phyloP scores from a whole-genome alignment of 768 basidiomycete species.

The Boletus tomentosulus region DNA sequence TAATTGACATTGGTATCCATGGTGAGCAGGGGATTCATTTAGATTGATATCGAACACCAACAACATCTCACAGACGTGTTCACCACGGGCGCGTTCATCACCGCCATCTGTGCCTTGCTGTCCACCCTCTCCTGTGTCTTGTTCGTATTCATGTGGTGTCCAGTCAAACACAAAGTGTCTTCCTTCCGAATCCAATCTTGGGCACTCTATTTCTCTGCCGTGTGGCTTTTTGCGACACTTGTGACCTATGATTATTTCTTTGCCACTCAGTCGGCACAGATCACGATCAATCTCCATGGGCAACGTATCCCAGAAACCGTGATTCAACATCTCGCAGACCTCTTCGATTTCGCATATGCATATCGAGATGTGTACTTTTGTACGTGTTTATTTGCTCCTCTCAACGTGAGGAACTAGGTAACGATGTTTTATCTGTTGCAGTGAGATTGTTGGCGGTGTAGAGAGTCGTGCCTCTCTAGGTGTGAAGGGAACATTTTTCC shows the following conservation, averaged over 20 bases:
- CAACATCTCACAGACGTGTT: slow-evolving; percentile 35
- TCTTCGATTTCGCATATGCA: slow-evolving; percentile 38
- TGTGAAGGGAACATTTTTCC: too few relatives aligned
- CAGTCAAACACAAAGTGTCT: not conserved
- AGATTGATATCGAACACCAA: not conserved
- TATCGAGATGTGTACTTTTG: slow-evolving; percentile 47
- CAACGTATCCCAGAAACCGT: slow-evolving; percentile 33
- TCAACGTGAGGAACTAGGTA: not conserved
- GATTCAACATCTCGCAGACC: slow-evolving; percentile 34
- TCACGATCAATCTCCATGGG: slow-evolving; percentile 40
- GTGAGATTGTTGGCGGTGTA: slow-evolving; percentile 48
- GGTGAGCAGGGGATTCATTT: slow-evolving; percentile 2
- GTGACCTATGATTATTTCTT: slow-evolving; percentile 46
- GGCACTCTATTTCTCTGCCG: slow-evolving; percentile 38
- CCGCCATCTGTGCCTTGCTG: slow-evolving; percentile 33
- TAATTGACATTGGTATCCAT: too few relatives aligned
- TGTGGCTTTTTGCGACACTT: slow-evolving; percentile 48
- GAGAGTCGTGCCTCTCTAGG: too few relatives aligned
- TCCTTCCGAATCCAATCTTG: slow-evolving; percentile 32
- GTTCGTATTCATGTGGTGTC: slow-evolving; percentile 20
- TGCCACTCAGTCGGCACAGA: slow-evolving; percentile 40
- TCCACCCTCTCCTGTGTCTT: slow-evolving; percentile 29
- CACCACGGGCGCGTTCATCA: slow-evolving; percentile 35
- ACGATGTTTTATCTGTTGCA: slow-evolving; percentile 19
- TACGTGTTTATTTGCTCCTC: slow-evolving; percentile 16